Evolutionary conservation across 495 filamentous ascomycete species (phyloP), one percentile per base, ranked within the genome.

Genomic region (Tuber calosporum): DNA sequence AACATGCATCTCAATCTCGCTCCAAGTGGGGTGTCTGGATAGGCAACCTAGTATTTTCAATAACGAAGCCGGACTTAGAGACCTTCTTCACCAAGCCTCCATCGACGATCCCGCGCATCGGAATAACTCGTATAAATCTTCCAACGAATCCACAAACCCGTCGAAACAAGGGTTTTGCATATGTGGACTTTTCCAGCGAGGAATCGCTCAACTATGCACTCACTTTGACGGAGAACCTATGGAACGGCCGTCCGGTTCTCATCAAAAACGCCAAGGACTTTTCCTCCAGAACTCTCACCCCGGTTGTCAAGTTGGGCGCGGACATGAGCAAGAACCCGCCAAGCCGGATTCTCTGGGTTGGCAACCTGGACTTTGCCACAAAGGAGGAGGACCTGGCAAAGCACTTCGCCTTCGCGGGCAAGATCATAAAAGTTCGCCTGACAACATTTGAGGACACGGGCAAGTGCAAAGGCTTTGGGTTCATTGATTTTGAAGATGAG

Each of bases 401-500:
- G 74, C 92, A 97, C 81, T 97, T 96, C 81, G 84, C 83, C 38
- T 90, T 89, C 79, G 97, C 94, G 79, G 95, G 95, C 58, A 87
- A 88, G 68, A 86, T 99, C 72, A 84, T 85, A 43, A 90, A 90
- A 83, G 86, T 93, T 76, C 92, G 94, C 82, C 84, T 97, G 67
- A 96, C 96, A 3, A 97, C 94, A 0, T 99, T 99, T 80, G 93
- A 98, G 82, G 96, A 99, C 80, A 89, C 90, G 53, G 96, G 95
- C 38, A 98, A 98, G 84, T 98, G 96, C 85, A 97, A 97, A 84
- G 95, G 95, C 1, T 99, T 92, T 85, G 94, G 90, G 30, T 98
- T 95, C 92, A 89, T 98, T 68, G 90, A 90, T 53, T 99, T 98
- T 84, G 89, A 89, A 80, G 89, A 93, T 37, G 76, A 92, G 26